Evolutionary conservation across 805 yeast genomes (phyloP).

Genomic region (Saccharomycopsis amapae): DNA sequence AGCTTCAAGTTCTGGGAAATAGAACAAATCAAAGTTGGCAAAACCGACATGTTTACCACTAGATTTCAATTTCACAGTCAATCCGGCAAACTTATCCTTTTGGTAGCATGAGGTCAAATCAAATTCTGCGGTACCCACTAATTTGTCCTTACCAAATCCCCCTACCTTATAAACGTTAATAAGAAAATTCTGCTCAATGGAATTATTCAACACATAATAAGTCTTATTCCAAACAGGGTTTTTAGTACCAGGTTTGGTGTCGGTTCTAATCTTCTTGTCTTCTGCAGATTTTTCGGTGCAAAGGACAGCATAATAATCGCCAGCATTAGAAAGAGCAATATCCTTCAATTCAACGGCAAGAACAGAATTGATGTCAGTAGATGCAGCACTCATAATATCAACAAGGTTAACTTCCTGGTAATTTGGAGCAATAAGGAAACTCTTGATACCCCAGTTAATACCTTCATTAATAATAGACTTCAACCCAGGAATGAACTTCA

Average conservation of each 20-base stretch:
- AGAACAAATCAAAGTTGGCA: constrained; percentile 44
- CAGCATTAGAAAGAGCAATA: constrained; percentile 38
- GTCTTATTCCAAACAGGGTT: constrained; percentile 65
- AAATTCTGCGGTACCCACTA: constrained; percentile 25
- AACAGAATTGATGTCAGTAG: constrained; percentile 65
- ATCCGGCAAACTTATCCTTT: constrained; percentile 42
- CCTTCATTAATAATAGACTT: constrained; percentile 61
- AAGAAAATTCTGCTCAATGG: constrained; percentile 49
- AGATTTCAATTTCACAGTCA: constrained; percentile 8
- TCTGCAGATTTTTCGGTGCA: constrained; percentile 39
- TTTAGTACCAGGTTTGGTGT: constrained; percentile 47
- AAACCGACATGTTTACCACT: constrained; percentile 32
- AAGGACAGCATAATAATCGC: constrained; percentile 54
- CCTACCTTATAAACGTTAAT: constrained; percentile 12
- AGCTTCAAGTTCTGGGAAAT: constrained; percentile 19
- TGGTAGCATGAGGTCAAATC: constrained; percentile 47
- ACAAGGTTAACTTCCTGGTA: constrained; percentile 69
- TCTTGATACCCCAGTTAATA: constrained; percentile 64
- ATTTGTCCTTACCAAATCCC: constrained; percentile 15
- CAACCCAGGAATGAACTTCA: constrained; percentile 79
- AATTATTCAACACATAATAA: constrained; percentile 49
- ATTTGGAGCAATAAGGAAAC: constrained; percentile 79
- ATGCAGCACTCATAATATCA: constrained; percentile 55
- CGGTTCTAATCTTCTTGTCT: constrained; percentile 37
- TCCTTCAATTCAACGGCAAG: constrained; percentile 55